These are phyloP conservation scores for Cymbopogon citratus DNA, from an alignment of 176 grass and related monocot species.

Conservation along the genomic window DNA sequence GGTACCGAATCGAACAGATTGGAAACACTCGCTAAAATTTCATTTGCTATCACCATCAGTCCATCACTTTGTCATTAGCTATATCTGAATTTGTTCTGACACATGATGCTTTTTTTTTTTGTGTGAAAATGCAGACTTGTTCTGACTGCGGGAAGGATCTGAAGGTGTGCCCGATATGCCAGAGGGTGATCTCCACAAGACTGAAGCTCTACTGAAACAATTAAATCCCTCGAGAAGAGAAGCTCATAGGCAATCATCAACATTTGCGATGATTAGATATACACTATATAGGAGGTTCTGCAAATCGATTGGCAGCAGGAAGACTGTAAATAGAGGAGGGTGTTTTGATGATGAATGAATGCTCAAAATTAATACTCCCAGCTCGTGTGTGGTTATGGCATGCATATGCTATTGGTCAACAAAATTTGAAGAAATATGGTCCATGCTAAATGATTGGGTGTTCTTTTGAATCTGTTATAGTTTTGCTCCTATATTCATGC, in stretches of 20 bases:
- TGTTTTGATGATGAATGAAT: neutral
- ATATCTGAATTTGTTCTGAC: neutral
- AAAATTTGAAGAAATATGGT: no score
- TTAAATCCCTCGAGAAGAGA: neutral
- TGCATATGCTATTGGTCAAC: no score
- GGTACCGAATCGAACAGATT: conserved; percentile 24
- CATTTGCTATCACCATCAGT: no score
- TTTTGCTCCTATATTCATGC: no score
- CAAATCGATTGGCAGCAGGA: neutral
- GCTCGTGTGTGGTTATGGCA: neutral
- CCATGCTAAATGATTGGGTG: no score
- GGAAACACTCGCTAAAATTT: neutral
- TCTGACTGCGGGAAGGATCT: conserved; percentile 57
- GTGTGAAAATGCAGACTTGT: conserved; percentile 60
- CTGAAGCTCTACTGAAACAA: conserved; percentile 59
- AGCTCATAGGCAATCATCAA: neutral
- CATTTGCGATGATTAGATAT: neutral
- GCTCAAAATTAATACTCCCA: neutral
- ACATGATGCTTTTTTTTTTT: neutral
- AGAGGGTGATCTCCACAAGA: conserved; percentile 53
- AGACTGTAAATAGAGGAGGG: conserved; percentile 6
- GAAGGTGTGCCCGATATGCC: conserved; percentile 63
- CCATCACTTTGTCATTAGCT: neutral
- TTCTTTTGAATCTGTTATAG: no score
- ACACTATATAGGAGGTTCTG: neutral